Evolutionary conservation across 345 rosid species (phyloP).

Genomic region (Erysimum cheiranthoides): DNA sequence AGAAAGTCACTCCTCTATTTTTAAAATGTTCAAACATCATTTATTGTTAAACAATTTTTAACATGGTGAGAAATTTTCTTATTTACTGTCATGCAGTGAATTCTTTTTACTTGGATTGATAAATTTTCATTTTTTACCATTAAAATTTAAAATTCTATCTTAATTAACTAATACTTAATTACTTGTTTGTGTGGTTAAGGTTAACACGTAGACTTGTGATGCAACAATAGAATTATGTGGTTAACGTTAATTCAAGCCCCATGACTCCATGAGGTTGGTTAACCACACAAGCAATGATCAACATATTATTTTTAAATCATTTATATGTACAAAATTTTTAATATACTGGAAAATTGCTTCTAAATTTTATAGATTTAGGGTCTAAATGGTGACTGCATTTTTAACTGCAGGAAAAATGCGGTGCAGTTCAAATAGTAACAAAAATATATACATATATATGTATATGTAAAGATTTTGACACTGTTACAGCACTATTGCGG

Average conservation of each 20-base stretch:
- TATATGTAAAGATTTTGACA: too few relatives aligned
- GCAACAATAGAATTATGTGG: conserved; percentile 15
- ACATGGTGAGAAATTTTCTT: background rate
- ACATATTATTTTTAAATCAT: too few relatives aligned
- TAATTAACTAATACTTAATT: background rate
- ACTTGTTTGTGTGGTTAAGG: background rate
- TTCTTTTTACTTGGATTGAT: background rate
- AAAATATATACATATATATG: too few relatives aligned
- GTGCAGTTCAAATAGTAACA: too few relatives aligned
- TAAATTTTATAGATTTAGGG: background rate
- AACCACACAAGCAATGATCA: conserved; percentile 25
- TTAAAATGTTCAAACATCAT: background rate
- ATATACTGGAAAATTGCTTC: background rate
- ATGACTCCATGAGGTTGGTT: conserved; percentile 9
- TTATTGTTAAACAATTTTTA: background rate
- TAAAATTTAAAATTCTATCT: background rate
- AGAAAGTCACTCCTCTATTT: too few relatives aligned
- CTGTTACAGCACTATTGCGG: too few relatives aligned
- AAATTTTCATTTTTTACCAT: background rate
- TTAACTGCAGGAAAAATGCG: too few relatives aligned
- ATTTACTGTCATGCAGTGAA: background rate
- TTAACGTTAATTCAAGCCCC: background rate
- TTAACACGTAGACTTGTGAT: conserved; percentile 21
- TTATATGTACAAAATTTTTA: background rate
- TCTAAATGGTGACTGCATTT: too few relatives aligned